Evolutionary conservation across 345 rosid genomes (phyloP).

Genomic region (Ceriops tagal): DNA sequence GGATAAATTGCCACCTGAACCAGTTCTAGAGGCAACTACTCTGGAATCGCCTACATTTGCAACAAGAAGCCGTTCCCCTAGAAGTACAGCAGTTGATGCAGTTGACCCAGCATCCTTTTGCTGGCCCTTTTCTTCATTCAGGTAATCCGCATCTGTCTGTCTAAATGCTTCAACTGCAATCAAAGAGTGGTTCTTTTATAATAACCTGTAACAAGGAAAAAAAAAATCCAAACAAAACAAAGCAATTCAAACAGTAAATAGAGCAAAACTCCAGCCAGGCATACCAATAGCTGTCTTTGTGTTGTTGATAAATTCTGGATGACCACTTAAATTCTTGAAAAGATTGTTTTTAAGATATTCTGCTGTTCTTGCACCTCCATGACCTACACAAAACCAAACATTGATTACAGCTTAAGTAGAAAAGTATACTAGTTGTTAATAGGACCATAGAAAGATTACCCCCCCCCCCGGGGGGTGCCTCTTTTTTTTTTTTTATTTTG

Average conservation of each 20-base stretch:
- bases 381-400: constrained; percentile 24
- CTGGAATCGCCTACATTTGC: constrained; percentile 74
- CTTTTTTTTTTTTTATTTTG: no score
- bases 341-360: constrained; percentile 48
- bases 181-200: constrained; percentile 2
- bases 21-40: constrained; percentile 49
- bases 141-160: constrained; percentile 44
- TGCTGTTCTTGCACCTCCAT: constrained; percentile 52
- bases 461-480: no score
- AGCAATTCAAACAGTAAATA: background rate
- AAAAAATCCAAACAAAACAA: background rate
- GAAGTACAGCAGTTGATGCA: constrained; percentile 50
- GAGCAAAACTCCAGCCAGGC: constrained; percentile 5
- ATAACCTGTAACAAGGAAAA: background rate
- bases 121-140: constrained; percentile 38
- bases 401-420: background rate
- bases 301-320: constrained; percentile 40
- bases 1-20: constrained; percentile 36
- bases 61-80: constrained; percentile 47
- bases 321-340: constrained; percentile 44
- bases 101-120: constrained; percentile 56
- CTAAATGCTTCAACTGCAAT: constrained; percentile 44
- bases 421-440: background rate
- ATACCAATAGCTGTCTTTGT: constrained; percentile 47
- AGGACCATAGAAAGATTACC: no score